Evolutionary conservation across 345 rosid species (phyloP).

Genomic region (Citrus mangshanensis): DNA sequence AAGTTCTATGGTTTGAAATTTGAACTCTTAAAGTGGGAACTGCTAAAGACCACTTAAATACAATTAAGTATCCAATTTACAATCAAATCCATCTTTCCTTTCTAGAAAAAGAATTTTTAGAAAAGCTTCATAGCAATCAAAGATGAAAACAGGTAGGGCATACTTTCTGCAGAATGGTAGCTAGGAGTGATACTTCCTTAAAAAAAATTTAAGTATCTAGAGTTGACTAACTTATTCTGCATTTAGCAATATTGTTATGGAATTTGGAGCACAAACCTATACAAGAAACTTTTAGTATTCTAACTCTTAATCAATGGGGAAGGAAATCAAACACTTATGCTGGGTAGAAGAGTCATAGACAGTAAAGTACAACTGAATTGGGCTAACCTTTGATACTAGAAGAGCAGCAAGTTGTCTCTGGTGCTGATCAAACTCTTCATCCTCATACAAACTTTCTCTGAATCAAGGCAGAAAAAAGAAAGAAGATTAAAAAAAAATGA

Average conservation of each 20-base stretch:
- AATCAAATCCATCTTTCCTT: neutral
- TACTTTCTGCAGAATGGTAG: neutral
- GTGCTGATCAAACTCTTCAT: constrained; percentile 87
- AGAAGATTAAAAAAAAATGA: neutral
- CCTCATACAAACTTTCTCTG: constrained; percentile 96
- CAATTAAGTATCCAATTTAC: neutral
- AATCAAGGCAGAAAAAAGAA: constrained; percentile 5
- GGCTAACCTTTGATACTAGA: constrained; percentile 78
- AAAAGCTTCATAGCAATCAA: neutral
- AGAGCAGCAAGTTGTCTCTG: constrained; percentile 95
- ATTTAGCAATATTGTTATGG: neutral
- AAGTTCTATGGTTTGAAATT: neutral
- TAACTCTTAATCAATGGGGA: neutral
- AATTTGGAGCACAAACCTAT: neutral
- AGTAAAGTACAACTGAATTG: neutral
- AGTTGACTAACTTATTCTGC: neutral
- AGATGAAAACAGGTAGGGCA: neutral
- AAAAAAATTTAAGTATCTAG: neutral
- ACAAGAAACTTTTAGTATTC: neutral
- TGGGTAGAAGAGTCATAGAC: neutral
- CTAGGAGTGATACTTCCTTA: neutral
- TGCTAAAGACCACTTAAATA: neutral
- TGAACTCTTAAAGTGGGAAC: neutral
- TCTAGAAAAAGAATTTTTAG: neutral
- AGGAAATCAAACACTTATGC: neutral